Base-by-base conservation (phyloP, 1,284 basidiomycete genomes). In the Trametes pubescens region DNA sequence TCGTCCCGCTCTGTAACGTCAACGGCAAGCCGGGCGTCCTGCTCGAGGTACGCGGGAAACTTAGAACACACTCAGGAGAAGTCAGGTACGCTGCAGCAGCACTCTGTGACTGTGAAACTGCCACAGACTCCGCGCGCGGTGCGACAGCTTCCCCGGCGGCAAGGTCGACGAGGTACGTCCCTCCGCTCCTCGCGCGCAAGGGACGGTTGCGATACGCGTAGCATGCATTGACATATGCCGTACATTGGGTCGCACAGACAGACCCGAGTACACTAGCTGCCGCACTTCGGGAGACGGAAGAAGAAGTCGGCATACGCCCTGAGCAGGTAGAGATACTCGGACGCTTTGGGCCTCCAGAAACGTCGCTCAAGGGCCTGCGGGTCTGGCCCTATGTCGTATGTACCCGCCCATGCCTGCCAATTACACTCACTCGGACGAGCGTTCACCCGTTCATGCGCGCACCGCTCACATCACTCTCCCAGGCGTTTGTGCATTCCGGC, bases 341-440 rank as follows among this genome's bases (percentile, higher is more conserved):
- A 14, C 75, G 81, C 57, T 77, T 92, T 22, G 86, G 86, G 11
- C 87, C 89, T 4, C 80, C 89, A 1, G 85, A 90, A 71, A 71
- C 79, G 24, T 91, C 87, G 61, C 78, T 89, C 26, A 75, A 79
- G 18, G 86, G 88, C 38, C 80, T 91, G 73, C 76, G 82, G 16
- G 92, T 93, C 1, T 91, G 88, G 85, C 89, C 91, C 21, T 90
- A 86, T 69, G 86, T 93, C 48, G 92, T 92, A 75, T 77, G 88
- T 84, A 4, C 14, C 40, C 32, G 9, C 44, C 37, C 21, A 18
- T 10, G 5, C 5, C 11, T n/a, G 13, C 51, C 34, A 10, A 2
- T 13, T 26, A 51, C 40, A n/a, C 40, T 18, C 40, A 2, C 40
- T 43, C 40, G 40, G 40, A 16, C 40, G 14, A 43, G 16, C 40